A percentile compares a stretch with the other conserved stretches of the same genome.
Conservation (phyloP, 1,284 basidiomycete species). For the Meira miltonrushii region DNA sequence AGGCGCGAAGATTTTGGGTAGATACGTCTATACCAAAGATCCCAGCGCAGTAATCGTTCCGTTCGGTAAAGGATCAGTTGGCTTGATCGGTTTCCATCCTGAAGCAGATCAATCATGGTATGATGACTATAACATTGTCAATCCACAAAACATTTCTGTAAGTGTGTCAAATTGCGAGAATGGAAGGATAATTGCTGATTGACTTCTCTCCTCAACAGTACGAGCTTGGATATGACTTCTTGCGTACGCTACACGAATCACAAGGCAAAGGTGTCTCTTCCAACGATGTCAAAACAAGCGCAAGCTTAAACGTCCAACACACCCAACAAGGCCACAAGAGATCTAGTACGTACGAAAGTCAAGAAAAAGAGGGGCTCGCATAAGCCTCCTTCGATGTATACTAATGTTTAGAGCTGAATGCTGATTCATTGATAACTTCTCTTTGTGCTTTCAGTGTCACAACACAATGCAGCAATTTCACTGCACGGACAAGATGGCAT, state of each 20-base stretch:
- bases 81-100: slow-evolving; percentile 6
- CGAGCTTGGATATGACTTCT: neutral
- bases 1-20: neutral
- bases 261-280: too few species aligned
- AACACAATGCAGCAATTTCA: too few species aligned
- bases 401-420: too few species aligned
- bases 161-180: neutral
- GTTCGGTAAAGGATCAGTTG: slow-evolving; percentile 5
- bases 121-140: neutral
- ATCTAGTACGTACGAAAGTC: too few species aligned
- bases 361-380: too few species aligned
- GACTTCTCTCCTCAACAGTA: neutral
- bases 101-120: slow-evolving; percentile 11
- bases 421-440: too few species aligned
- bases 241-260: neutral
- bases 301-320: too few species aligned
- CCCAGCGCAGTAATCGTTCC: neutral
- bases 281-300: too few species aligned
- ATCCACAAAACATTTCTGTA: neutral
- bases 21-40: slow-evolving; percentile 4
- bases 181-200: neutral
- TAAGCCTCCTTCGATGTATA: too few species aligned
- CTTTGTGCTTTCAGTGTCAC: too few species aligned
- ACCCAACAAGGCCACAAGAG: too few species aligned
- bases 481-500: too few species aligned